Conservation (phyloP, 306 rosid genomes). For the Casuarina equisetifolia region DNA sequence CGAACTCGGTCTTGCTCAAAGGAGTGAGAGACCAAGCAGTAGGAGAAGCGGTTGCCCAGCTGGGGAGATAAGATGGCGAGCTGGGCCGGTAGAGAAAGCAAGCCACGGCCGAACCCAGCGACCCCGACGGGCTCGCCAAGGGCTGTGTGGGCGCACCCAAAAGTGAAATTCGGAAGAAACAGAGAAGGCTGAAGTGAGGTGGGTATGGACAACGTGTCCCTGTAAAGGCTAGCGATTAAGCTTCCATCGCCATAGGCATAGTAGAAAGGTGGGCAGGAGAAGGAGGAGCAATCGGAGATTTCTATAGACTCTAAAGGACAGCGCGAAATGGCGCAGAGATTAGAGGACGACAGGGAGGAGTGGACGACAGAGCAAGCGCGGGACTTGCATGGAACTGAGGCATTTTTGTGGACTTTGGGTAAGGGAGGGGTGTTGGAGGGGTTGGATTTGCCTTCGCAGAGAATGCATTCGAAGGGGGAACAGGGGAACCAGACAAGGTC, state of each 20-base stretch:
- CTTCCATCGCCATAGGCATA: slow-evolving; percentile 93
- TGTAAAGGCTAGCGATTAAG: slow-evolving; percentile 64
- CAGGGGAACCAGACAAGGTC: slow-evolving; percentile 98
- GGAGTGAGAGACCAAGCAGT: slow-evolving; percentile 86
- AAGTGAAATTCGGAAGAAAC: slow-evolving; percentile 64
- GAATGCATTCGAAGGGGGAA: slow-evolving; percentile 82
- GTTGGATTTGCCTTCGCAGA: slow-evolving; percentile 78
- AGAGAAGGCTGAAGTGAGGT: slow-evolving; percentile 41
- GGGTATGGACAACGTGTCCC: slow-evolving; percentile 45
- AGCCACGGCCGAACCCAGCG: slow-evolving; percentile 89
- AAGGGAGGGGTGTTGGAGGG: slow-evolving; percentile 33
- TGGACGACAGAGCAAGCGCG: slow-evolving; percentile 77
- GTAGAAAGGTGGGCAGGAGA: slow-evolving; percentile 77
- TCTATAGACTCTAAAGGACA: slow-evolving; percentile 80
- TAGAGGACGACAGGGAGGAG: slow-evolving; percentile 43
- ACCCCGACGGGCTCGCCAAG: slow-evolving; percentile 91
- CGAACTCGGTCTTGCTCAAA: slow-evolving; percentile 56
- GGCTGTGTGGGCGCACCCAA: slow-evolving; percentile 84
- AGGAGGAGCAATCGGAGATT: slow-evolving; percentile 60
- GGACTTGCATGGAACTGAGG: slow-evolving; percentile 61
- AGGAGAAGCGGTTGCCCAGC: slow-evolving; percentile 77
- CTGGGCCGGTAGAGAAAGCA: slow-evolving; percentile 76
- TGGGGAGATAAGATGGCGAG: slow-evolving; percentile 61
- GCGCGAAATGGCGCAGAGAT: slow-evolving; percentile 79
- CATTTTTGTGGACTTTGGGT: slow-evolving; percentile 38